Evolutionary conservation across 2,329 filamentous ascomycete species (phyloP).

Genomic region (Lachnellula suecica): DNA sequence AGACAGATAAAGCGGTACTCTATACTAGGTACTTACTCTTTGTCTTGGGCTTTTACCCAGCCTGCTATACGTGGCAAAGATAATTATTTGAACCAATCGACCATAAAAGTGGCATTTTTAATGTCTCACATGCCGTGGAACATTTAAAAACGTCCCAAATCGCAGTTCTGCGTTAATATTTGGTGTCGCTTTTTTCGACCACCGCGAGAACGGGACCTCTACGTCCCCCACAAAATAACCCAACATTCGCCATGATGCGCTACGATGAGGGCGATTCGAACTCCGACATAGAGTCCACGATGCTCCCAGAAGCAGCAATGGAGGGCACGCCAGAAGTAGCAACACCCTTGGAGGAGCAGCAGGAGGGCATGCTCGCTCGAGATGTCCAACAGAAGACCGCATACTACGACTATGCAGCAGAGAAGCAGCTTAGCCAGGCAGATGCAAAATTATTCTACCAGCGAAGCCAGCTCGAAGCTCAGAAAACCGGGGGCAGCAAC

Average conservation of each 20-base stretch:
- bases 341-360: slow-evolving; percentile 21
- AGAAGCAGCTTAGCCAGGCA: slow-evolving; percentile 90
- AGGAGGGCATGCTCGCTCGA: slow-evolving; percentile 55
- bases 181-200: too few species aligned
- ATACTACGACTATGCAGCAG: slow-evolving; percentile 89
- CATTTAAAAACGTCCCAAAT: too few species aligned
- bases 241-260: neutral
- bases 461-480: slow-evolving; percentile 65
- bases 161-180: too few species aligned
- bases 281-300: slow-evolving; percentile 6
- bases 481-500: slow-evolving; percentile 32
- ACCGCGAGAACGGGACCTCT: neutral
- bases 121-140: too few species aligned
- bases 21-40: too few species aligned
- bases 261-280: neutral
- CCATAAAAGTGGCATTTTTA: too few species aligned
- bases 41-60: too few species aligned
- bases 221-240: neutral
- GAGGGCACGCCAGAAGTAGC: slow-evolving; percentile 23
- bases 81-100: too few species aligned
- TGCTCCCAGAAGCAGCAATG: slow-evolving; percentile 31
- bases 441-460: slow-evolving; percentile 98
- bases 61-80: too few species aligned
- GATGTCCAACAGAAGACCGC: slow-evolving; percentile 71
- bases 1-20: neutral